Evolutionary conservation across 140 eudicot genomes (phyloP), one percentile per base, ranked within the genome.

Genomic region (Anethum foeniculum): DNA sequence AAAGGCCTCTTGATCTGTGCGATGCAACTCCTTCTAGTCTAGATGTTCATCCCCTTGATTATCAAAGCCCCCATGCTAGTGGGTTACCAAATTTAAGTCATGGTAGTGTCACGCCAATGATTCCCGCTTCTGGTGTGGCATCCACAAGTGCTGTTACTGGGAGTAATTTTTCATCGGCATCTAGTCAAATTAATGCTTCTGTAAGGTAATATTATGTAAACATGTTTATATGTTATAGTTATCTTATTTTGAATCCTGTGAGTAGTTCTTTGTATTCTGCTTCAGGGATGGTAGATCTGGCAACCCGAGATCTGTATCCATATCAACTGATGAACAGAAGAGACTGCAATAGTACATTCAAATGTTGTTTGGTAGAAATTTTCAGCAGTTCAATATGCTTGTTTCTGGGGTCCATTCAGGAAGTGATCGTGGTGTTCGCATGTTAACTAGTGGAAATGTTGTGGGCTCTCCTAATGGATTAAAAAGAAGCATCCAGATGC

Each of bases 1-100:
- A 82, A 84, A 93, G 97, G 85, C 98, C 98, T 84, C 88, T 90
- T 81, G 96, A 93, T 82, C 87, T 93, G 54, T 87, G 90, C 52
- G 97, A 92, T 73, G 80, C 89, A 72, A 77, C 84, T 71, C 62
- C 88, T 68, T 77, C 97, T 52, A 89, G 90, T 80, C 85, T 90
- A 15, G 97, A 91, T 78, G 82, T 76, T 32, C 85, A 81, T 68
- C 73, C 92, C 48, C 80, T 83, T 79, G 88, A 92, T 46, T 87
- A 81, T 85, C 97, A 84, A 82, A 88, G 96, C 80, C 86, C 89
- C 71, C 91, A 85, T 60, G 71, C 82, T 62, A 80, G 89, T 71
- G 91, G 89, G 36, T 75, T 84, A 65, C 84, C 90, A 49, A 82
- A 77, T 83, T 46, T 87, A 30, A 88, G 69, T 85, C 95, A 90